Base-by-base conservation (phyloP, 371 early-diverging fungal genomes). In the Mucor mucedo region DNA sequence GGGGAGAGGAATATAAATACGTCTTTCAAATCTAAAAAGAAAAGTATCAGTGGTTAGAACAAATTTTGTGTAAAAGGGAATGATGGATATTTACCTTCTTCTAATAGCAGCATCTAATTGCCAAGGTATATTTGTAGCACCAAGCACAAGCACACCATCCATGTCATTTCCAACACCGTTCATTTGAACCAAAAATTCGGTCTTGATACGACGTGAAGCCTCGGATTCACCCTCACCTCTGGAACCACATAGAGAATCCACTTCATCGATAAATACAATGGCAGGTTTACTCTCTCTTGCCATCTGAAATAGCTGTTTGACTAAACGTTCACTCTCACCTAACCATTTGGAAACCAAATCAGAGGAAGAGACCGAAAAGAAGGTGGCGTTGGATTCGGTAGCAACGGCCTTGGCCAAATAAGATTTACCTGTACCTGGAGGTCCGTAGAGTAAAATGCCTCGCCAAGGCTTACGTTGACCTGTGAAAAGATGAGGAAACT, bases 401-500 rank as follows among this genome's bases (percentile, higher is more conserved):
- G 99, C 98, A 21, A 98, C 95, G 0, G 98, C 98, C 75, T 96
- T 97, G 27, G 99, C 98, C 63, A 99, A 84, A 62, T 92, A 95
- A 6, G 98, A 93, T 83, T 99, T 98, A 66, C 99, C 97, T 0
- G 99, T 97, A 69, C 99, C 98, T 29, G 99, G 99, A 40, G 98
- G 98, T 8, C 99, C 99, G 77, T 98, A 99, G 39, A 99, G 78
- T 56, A 99, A 79, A 65, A 99, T 98, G 21, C 99, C 99, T 64
- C 91, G 81, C 93, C 98, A 98, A 47, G 99, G 99, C 60, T 91
- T 89, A 69, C 99, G 89, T 73, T 95, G 86, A 55, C 93, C 87
- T 35, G 95, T 94, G 65, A 98, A 99, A 45, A 98, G 79, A 58
- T 98, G 97, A 47, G 97, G 96, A 66, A 98, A 98, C 74, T 93